A percentile compares a stretch with the other conserved stretches of the same genome.
phyloP scores from a whole-genome alignment of 78 protist species.

The Protostelium mycophagum region DNA sequence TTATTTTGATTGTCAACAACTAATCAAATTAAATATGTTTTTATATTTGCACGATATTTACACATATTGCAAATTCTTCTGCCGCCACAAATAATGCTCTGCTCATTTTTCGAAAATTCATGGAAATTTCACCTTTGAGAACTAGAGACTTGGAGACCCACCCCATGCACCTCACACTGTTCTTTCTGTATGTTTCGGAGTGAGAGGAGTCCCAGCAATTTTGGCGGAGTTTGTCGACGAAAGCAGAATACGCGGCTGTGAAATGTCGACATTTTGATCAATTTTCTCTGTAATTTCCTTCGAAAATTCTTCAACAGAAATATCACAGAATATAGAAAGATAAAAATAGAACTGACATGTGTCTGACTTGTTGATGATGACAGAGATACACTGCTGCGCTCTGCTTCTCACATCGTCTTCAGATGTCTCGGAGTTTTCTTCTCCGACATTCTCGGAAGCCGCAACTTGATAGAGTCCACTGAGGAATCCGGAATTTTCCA shows the following conservation, averaged over 20 bases:
- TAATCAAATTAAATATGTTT: too few relatives aligned
- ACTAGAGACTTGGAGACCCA: neutral
- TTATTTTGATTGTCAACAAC: too few relatives aligned
- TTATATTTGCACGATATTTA: neutral
- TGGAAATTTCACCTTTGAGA: neutral
- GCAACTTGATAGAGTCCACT: too few relatives aligned
- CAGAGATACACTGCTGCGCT: neutral
- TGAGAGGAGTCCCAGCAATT: too few relatives aligned
- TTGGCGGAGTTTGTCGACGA: too few relatives aligned
- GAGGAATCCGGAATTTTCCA: too few relatives aligned
- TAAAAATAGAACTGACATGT: neutral
- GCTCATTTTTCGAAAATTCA: too few relatives aligned
- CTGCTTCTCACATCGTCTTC: neutral
- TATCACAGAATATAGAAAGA: neutral
- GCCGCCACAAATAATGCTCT: too few relatives aligned
- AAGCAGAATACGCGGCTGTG: too few relatives aligned
- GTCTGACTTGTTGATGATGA: neutral
- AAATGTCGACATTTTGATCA: too few relatives aligned
- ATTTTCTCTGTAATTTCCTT: too few relatives aligned
- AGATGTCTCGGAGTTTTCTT: neutral
- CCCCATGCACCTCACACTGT: neutral
- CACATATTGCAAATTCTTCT: too few relatives aligned
- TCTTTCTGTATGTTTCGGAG: neutral
- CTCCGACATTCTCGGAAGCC: neutral
- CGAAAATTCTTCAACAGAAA: neutral